Base-by-base conservation (phyloP, 768 basidiomycete genomes). In the Leccinellum rugosiceps region DNA sequence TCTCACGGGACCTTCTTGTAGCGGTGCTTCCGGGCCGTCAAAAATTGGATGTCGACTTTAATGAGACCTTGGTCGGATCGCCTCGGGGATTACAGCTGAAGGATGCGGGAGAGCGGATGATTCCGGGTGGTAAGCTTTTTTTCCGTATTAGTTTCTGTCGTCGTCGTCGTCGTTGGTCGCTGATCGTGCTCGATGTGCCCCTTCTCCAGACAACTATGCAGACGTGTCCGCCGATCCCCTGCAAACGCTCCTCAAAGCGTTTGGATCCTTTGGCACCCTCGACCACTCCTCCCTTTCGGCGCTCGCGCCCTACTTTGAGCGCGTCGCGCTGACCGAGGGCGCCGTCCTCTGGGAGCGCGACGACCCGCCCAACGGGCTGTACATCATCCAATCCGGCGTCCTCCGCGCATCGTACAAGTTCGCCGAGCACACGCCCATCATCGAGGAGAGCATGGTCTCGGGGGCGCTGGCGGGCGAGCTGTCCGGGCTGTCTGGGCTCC, bases 401-500 rank as follows among this genome's bases (percentile, higher is more conserved):
- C 77, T 99, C 31, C 79, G 90, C 10, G 96, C 95, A 0, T 81
- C 80, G 19, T 98, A 98, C 73, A 72, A 77, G 46, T 95, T 94
- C 67, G 84, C 84, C 3, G 84, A 84, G 50, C 83, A 89, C 61
- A 75, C 82, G 6, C 80, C 82, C 25, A 69, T 74, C 6, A 84
- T 93, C 50, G 87, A 90, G 65, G 94, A 96, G 74, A 91, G 89
- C 2, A 96, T 96, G 94, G 92, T 95, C 0, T 85, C 92, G 4
- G 95, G 94, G 3, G 93, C 94, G 0, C 75, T 98, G 3, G 92
- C 95, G 10, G 96, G 96, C 0, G 96, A 98, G 72, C 72, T 99
- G 52, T 87, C 92, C 0, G 90, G 89, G 35, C 75, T 99, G 13
- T 86, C 94, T 9, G 85, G 84, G 21, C 78, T 87, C 19, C 79